Evolutionary conservation across 192 early-diverging fungal species (phyloP), one percentile per base, ranked within the genome.

Genomic region (Lobosporangium transversale): DNA sequence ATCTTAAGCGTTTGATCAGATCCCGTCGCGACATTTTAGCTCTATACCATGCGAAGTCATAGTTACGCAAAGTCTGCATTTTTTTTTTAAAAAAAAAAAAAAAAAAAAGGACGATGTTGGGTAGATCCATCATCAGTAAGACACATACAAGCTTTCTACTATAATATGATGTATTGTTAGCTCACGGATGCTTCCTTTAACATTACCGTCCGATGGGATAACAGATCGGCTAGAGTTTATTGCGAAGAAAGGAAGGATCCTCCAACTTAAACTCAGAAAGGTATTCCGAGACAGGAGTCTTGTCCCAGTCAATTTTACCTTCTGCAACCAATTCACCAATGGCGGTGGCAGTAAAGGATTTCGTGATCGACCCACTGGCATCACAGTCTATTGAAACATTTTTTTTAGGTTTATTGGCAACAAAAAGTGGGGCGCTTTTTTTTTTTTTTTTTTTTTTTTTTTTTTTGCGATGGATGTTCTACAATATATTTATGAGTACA

Each of bases 121-220:
- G 2, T 50, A 14, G 48, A 21, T 0, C 42, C 10, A 33, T n/a
- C 9, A 35, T 12, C 24, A 26, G n/a, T 7, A 20, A 4, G 15
- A 42, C 61, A 7, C n/a, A n/a, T n/a, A n/a, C n/a, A n/a, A n/a
- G n/a, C n/a, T n/a, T n/a, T n/a, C n/a, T n/a, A n/a, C n/a, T n/a
- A n/a, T n/a, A n/a, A n/a, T n/a, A n/a, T n/a, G n/a, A n/a, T n/a
- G n/a, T n/a, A n/a, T n/a, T n/a, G n/a, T n/a, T n/a, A n/a, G n/a
- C n/a, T n/a, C n/a, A n/a, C n/a, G n/a, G n/a, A n/a, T n/a, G n/a
- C n/a, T n/a, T n/a, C n/a, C n/a, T n/a, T n/a, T n/a, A n/a, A n/a
- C n/a, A n/a, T n/a, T 64, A 64, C 62, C 0, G 50, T 45, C 20
- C 62, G 62, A 43, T 64, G 62, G n/a, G 62, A 53, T 24, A 64